Percentiles rank a stretch among this genome's conserved stretches.
phyloP scores from a whole-genome alignment of 139 green algal species.

The Coccomyxa sp. region DNA sequence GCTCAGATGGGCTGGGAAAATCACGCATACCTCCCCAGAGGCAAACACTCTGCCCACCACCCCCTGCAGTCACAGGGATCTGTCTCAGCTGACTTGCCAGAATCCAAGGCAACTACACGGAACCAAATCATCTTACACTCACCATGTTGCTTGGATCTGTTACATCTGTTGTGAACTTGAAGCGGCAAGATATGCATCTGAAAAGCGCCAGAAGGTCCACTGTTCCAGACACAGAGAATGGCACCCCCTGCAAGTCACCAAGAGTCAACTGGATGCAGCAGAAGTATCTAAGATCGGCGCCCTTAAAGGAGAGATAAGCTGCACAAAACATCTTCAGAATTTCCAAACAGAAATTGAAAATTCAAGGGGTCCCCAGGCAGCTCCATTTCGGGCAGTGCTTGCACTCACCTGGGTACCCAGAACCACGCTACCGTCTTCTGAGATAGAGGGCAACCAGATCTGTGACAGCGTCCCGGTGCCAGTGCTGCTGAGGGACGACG shows the following conservation, averaged over 20 bases:
- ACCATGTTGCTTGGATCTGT: conserved; percentile 37
- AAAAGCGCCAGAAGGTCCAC: conserved; percentile 81
- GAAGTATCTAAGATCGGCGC: not conserved
- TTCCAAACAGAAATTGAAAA: too few species aligned
- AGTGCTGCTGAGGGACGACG: not conserved
- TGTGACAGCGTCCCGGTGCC: conserved; percentile 17
- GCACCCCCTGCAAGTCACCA: conserved; percentile 54
- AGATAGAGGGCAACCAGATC: conserved; percentile 59
- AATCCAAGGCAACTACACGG: not conserved
- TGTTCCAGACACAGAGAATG: conserved; percentile 66
- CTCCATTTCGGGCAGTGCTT: not conserved
- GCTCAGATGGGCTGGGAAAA: not conserved
- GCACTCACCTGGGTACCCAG: conserved; percentile 47
- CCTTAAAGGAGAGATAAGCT: not conserved
- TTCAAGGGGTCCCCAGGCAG: too few species aligned
- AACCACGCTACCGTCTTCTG: conserved; percentile 36
- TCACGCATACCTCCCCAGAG: conserved; percentile 29
- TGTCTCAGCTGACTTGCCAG: not conserved
- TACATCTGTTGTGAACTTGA: conserved; percentile 70
- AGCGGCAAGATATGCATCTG: conserved; percentile 79
- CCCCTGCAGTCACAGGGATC: conserved; percentile 4
- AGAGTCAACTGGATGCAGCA: not conserved
- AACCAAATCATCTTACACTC: not conserved
- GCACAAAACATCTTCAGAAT: not conserved
- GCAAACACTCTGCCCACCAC: conserved; percentile 41